These are phyloP conservation scores for Monilinia polystroma DNA, from an alignment of 2,329 filamentous ascomycete species.

Conservation along the genomic window DNA sequence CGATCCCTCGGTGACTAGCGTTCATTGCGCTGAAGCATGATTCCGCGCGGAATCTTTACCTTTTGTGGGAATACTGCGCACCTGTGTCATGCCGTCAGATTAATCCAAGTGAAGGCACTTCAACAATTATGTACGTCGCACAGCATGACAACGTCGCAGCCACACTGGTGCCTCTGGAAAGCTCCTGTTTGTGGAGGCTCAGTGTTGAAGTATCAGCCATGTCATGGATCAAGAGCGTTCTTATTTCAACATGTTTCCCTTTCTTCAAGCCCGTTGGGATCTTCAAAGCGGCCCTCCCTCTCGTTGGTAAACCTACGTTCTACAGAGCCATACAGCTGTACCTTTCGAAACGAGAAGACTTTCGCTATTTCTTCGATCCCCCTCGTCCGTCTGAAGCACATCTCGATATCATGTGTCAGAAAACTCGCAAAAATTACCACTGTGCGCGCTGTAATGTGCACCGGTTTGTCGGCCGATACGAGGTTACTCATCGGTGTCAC, in stretches of 20 bases:
- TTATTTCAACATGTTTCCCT: neutral
- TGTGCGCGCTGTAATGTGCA: neutral
- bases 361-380: no score
- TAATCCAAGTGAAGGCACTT: neutral
- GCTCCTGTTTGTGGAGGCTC: neutral
- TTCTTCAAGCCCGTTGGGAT: no score
- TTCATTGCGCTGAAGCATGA: neutral
- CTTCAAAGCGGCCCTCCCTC: no score
- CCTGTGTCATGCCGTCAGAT: neutral
- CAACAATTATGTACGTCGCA: neutral
- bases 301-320: no score
- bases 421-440: conserved; percentile 9
- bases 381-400: no score
- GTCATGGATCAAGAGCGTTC: neutral
- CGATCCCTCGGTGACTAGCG: neutral
- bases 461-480: neutral
- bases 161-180: neutral
- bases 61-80: neutral
- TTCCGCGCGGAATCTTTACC: neutral
- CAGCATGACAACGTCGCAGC: conserved; percentile 8
- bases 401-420: conserved; percentile 9
- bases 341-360: no score
- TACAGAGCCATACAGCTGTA: no score
- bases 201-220: neutral
- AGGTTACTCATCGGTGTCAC: neutral